Conservation (phyloP, 2,329 filamentous ascomycete species). For the Westerdykella ornata region DNA sequence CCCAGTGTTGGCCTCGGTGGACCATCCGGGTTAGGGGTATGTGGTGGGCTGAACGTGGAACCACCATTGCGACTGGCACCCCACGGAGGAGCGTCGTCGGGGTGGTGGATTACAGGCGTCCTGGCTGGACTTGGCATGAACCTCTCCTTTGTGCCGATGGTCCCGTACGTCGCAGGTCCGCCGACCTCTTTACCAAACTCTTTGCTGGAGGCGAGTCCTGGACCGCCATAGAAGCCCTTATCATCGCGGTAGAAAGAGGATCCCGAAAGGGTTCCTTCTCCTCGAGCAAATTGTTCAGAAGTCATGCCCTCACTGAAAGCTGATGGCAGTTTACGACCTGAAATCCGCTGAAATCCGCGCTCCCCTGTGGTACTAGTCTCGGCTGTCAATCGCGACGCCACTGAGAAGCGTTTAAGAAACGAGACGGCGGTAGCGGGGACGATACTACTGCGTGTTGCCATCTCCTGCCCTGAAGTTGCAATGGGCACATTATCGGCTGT, state of each 20-base stretch:
- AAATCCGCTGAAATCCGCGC: conserved; percentile 43
- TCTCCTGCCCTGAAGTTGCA: conserved; percentile 28
- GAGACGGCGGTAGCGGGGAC: conserved; percentile 32
- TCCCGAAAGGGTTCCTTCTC: conserved; percentile 29
- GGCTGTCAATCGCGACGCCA: conserved; percentile 32
- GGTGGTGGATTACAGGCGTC: conserved; percentile 53
- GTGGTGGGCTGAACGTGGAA: conserved; percentile 33
- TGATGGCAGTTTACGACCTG: conserved; percentile 45
- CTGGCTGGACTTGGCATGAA: conserved; percentile 55
- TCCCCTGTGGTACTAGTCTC: conserved; percentile 36
- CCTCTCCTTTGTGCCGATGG: conserved; percentile 18
- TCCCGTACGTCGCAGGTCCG: conserved; percentile 14
- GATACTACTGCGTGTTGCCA: conserved; percentile 38
- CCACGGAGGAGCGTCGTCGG: conserved; percentile 24
- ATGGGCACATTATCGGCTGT: conserved; percentile 14
- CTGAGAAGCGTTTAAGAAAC: conserved; percentile 36
- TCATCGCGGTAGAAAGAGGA: conserved; percentile 44
- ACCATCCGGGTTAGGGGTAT: conserved; percentile 33
- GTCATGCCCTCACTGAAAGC: conserved; percentile 45
- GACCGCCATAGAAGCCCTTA: conserved; percentile 37
- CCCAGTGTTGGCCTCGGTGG: conserved; percentile 32
- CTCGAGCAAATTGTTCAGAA: conserved; percentile 31
- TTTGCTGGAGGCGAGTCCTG: conserved; percentile 15
- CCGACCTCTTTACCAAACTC: conserved; percentile 7
- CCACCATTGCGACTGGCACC: conserved; percentile 14